phyloP scores from a whole-genome alignment of 805 yeast species.

The Tetrapisispora namnaoensis region DNA sequence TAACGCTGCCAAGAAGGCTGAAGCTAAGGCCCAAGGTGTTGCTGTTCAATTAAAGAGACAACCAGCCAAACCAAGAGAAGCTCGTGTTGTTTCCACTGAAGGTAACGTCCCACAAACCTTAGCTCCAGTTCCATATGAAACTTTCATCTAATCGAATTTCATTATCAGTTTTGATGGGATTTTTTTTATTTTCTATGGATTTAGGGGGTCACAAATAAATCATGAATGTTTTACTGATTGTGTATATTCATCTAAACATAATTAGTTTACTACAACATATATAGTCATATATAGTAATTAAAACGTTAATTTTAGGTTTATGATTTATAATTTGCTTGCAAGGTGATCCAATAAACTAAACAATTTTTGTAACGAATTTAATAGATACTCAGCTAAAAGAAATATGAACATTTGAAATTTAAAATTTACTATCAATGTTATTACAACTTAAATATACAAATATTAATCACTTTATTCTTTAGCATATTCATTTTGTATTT shows the following conservation, averaged over 20 bases:
- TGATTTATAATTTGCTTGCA: background rate
- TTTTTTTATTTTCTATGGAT: conserved; percentile 1
- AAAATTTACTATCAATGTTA: too few species aligned
- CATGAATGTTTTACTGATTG: conserved; percentile 2
- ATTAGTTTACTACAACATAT: background rate
- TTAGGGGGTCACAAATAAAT: conserved; percentile 1
- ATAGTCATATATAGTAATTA: background rate
- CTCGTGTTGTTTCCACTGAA: conserved; percentile 74
- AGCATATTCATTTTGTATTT: too few species aligned
- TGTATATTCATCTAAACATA: background rate
- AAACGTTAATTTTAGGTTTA: background rate
- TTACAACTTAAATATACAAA: too few species aligned
- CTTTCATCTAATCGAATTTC: conserved; percentile 70
- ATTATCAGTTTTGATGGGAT: background rate
- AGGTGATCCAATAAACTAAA: too few species aligned
- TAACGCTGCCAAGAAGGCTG: conserved; percentile 87
- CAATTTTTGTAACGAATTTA: too few species aligned
- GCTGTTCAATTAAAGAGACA: conserved; percentile 92
- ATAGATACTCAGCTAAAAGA: too few species aligned
- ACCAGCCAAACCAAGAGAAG: conserved; percentile 95
- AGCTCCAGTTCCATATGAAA: conserved; percentile 99
- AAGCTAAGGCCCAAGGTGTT: conserved; percentile 92
- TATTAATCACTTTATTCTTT: too few species aligned
- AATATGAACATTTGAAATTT: too few species aligned
- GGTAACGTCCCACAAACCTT: conserved; percentile 89